Conservation (phyloP, 805 yeast species). For the Sugiyamaella qingdaonensis region DNA sequence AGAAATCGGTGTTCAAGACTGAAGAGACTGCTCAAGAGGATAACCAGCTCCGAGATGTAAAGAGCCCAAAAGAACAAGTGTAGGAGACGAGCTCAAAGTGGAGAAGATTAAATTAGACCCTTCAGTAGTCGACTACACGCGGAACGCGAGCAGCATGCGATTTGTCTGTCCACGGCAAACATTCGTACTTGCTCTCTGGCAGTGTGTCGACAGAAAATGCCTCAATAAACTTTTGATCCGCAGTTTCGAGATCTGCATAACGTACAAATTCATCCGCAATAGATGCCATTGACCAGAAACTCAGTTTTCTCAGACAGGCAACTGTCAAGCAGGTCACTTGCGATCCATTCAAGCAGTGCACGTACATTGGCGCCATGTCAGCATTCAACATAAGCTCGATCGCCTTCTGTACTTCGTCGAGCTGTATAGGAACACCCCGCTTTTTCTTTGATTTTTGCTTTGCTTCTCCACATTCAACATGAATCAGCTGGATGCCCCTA, state of each 20-base stretch:
- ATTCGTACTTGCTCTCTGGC: too few species aligned
- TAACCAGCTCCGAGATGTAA: too few species aligned
- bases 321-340: slow-evolving; percentile 77
- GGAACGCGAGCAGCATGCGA: too few species aligned
- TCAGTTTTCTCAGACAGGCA: slow-evolving; percentile 79
- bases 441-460: slow-evolving; percentile 61
- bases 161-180: too few species aligned
- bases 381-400: slow-evolving; percentile 57
- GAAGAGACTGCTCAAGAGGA: too few species aligned
- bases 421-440: slow-evolving; percentile 75
- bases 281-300: slow-evolving; percentile 85
- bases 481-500: slow-evolving; percentile 58
- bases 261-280: slow-evolving; percentile 80
- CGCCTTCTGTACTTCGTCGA: slow-evolving; percentile 54
- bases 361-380: slow-evolving; percentile 62
- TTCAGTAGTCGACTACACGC: too few species aligned
- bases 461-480: slow-evolving; percentile 57
- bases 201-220: slow-evolving; percentile 56
- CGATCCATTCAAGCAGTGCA: slow-evolving; percentile 89
- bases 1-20: too few species aligned
- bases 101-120: too few species aligned
- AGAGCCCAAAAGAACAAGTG: too few species aligned
- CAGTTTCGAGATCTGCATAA: slow-evolving; percentile 71
- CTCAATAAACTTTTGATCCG: slow-evolving; percentile 81
- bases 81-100: too few species aligned